Percentiles rank a stretch among this genome's conserved stretches.
phyloP scores from a whole-genome alignment of 2,329 filamentous ascomycete species.

The Xylariaceae sp. region DNA sequence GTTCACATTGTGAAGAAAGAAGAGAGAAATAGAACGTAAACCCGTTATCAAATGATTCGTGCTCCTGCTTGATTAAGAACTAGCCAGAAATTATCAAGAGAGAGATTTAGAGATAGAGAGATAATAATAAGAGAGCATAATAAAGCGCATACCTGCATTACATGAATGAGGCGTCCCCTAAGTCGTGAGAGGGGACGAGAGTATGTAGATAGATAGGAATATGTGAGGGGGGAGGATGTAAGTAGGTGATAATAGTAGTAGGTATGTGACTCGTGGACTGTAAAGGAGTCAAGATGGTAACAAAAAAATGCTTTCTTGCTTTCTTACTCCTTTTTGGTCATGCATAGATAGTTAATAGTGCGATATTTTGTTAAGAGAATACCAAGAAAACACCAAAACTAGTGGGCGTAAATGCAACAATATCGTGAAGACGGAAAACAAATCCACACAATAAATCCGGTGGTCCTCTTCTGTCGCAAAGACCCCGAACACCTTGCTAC shows the following conservation, averaged over 20 bases:
- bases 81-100: background rate
- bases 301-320: background rate
- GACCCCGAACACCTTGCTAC: conserved; percentile 25
- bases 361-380: background rate
- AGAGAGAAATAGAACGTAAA: no score
- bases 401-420: conserved; percentile 9
- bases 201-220: background rate
- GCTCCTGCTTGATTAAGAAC: no score
- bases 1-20: no score
- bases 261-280: no score
- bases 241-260: background rate
- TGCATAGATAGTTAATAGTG: background rate
- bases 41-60: no score
- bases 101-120: background rate
- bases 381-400: background rate
- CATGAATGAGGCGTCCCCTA: background rate
- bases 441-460: conserved; percentile 1
- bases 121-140: conserved; percentile 6
- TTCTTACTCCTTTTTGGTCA: background rate
- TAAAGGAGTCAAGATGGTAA: background rate
- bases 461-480: background rate
- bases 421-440: background rate
- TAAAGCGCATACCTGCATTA: background rate
- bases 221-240: background rate
- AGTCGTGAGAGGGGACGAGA: background rate